Conservation (phyloP, 371 early-diverging fungal genomes). For the Mortierella sp. region DNA sequence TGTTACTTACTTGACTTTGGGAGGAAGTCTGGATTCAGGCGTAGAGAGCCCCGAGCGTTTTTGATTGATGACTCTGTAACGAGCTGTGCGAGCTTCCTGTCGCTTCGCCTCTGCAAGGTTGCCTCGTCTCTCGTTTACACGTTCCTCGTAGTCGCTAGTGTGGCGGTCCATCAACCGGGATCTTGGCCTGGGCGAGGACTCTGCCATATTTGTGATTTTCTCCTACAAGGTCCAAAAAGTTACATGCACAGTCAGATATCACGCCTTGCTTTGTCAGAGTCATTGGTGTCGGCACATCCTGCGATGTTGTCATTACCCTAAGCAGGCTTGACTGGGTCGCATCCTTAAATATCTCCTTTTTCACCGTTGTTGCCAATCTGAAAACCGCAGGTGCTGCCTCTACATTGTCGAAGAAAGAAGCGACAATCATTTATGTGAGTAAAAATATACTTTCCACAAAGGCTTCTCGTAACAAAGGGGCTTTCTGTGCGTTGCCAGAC, state of each 20-base stretch:
- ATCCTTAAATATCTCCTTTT: conserved; percentile 69
- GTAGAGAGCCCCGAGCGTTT: conserved; percentile 59
- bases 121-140: conserved; percentile 26
- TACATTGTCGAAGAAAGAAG: neutral
- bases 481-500: neutral
- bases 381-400: conserved; percentile 65
- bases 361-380: conserved; percentile 75
- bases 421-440: neutral
- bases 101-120: conserved; percentile 35
- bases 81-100: conserved; percentile 63
- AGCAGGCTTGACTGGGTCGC: conserved; percentile 66
- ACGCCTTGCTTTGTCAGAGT: neutral
- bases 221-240: conserved; percentile 52
- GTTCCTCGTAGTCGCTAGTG: conserved; percentile 24
- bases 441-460: neutral
- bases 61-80: conserved; percentile 72
- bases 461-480: neutral
- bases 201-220: conserved; percentile 64
- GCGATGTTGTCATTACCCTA: conserved; percentile 46
- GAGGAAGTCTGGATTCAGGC: conserved; percentile 21
- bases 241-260: neutral
- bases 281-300: no score
- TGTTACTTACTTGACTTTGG: conserved; percentile 40
- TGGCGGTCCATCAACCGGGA: conserved; percentile 43
- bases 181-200: conserved; percentile 58